Evolutionary conservation across 78 protist species (phyloP), one percentile per base, ranked within the genome.

Genomic region (Pigoraptor vietnamica): DNA sequence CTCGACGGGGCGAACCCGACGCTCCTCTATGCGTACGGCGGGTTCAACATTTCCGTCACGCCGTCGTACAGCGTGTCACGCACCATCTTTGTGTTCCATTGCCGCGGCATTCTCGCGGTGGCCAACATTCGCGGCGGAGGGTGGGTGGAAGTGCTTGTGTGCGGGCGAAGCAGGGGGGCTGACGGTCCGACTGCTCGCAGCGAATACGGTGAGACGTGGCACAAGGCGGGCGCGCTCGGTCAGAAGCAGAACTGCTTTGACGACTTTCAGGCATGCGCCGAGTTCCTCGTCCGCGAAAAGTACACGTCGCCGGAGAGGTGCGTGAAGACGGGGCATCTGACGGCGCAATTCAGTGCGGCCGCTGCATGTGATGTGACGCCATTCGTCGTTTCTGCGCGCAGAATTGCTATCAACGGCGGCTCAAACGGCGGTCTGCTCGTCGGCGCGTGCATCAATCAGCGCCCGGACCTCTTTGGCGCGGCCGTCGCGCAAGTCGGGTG

Each of bases 41-140:
- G 99, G 81, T 98, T 98, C 91, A 92, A 94, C 88, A 94, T 96
- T 40, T 38, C 96, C 38, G 35, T 96, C 35, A 84, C 89, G 25
- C 97, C 98, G 29, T 86, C 86, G 0, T 97, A 96, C 93, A 36
- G 87, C 6, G 87, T 89, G 23, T 83, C 39, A 2, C 86, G 92
- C 29, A 39, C 96, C 24, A 90, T 90, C 34, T 96, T 95, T 48
- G 9, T 94, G 21, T 56, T 92, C 34, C 48, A 98, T 90, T 81
- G 93, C 38, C 86, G 95, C 36, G 99, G 98, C 37, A 83, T 94
- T 10, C 81, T 93, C 89, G 97, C 92, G 6, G 6, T 94, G 25
- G 98, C 99, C 29, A 98, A 98, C 93, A 92, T 98, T 48, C 89
- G 99, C 32, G 99, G 99, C n/a, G 99, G 99, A 24, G 97, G 97